Conservation (phyloP, 2,329 filamentous ascomycete genomes). For the Emergomyces africanus region DNA sequence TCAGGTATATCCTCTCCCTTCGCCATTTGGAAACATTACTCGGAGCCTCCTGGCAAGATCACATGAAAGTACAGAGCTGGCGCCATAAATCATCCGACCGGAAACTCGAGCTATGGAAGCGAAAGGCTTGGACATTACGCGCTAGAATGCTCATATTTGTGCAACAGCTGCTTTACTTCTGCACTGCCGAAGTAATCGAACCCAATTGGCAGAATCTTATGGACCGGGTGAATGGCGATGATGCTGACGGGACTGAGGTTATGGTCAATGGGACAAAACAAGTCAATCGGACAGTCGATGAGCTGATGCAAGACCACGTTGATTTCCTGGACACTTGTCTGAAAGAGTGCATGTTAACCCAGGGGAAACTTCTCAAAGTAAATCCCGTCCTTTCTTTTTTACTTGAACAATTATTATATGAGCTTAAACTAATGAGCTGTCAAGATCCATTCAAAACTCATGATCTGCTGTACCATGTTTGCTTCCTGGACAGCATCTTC, state of each 20-base stretch:
- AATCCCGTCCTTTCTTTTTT: constrained; percentile 13
- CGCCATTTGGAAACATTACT: constrained; percentile 82
- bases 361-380: constrained; percentile 85
- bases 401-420: not conserved
- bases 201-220: constrained; percentile 94
- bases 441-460: constrained; percentile 92
- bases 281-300: constrained; percentile 74
- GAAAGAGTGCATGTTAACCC: constrained; percentile 98
- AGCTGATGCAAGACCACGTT: constrained; percentile 97
- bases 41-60: constrained; percentile 78
- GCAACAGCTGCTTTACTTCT: constrained; percentile 93
- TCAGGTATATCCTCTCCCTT: constrained; percentile 82
- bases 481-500: constrained; percentile 71
- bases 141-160: constrained; percentile 95
- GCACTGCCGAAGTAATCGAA: constrained; percentile 92
- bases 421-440: constrained; percentile 5
- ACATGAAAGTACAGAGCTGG: constrained; percentile 72
- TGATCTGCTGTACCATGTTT: constrained; percentile 92
- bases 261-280: constrained; percentile 30
- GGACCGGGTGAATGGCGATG: constrained; percentile 58
- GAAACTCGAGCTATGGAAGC: constrained; percentile 80
- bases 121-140: constrained; percentile 78
- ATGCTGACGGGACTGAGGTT: constrained; percentile 28
- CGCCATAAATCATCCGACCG: constrained; percentile 61
- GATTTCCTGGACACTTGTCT: constrained; percentile 96